phyloP scores from a whole-genome alignment of 148 eudicot species.

The Amaranthus cruentus region DNA sequence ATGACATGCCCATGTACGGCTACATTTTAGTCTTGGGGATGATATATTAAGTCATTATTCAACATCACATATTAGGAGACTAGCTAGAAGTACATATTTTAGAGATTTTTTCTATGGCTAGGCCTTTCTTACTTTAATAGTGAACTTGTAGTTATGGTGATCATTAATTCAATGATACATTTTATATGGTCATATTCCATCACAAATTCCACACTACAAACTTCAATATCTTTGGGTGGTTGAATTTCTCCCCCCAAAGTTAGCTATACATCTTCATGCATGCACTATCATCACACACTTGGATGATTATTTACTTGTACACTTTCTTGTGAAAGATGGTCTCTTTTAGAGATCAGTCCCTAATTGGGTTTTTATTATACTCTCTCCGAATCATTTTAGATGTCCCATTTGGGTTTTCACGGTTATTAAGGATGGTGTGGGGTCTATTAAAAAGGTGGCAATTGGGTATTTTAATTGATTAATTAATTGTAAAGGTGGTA shows the following conservation, averaged over 20 bases:
- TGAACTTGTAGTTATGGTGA: background rate
- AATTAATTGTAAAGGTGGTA: no score
- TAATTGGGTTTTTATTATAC: no score
- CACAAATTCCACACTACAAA: constrained; percentile 18
- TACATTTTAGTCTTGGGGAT: background rate
- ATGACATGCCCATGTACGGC: background rate
- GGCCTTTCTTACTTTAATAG: background rate
- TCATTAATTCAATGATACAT: background rate
- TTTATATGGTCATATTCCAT: background rate
- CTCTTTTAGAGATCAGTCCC: background rate
- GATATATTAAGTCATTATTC: background rate
- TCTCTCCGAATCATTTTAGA: no score
- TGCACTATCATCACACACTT: constrained; percentile 5
- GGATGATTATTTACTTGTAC: no score
- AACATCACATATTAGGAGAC: background rate
- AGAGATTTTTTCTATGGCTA: constrained; percentile 9
- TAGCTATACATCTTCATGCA: background rate
- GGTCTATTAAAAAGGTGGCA: no score
- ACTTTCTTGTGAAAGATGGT: background rate
- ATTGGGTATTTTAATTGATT: no score
- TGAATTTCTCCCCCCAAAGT: background rate
- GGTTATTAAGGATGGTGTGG: no score
- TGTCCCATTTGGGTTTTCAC: no score
- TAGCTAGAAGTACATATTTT: background rate
- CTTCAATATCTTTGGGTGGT: background rate